Evolutionary conservation across 352 stramenopile species (phyloP), one percentile per base, ranked within the genome.

Genomic region (Globisporangium ultimum): DNA sequence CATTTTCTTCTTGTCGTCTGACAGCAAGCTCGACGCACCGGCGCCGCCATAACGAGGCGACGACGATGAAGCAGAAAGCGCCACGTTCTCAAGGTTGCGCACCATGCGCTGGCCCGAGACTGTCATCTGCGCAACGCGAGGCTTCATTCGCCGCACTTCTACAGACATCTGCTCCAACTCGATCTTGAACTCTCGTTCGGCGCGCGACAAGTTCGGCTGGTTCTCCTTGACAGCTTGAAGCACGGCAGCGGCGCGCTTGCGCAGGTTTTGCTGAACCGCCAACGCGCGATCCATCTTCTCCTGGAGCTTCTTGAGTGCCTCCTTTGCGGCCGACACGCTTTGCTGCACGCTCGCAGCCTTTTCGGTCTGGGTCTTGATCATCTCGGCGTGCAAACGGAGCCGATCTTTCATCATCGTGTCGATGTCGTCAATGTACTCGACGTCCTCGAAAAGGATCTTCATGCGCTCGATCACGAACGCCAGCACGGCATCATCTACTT

Each of bases 141-240:
- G 81, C 62, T 89, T 88, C 66, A 90, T 75, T 21, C 84, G 80
- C 2, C 84, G 78, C 38, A 89, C 66, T 51, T 86, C 69, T 14
- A 90, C 62, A 22, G 68, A 63, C 58, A 94, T 69, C 12, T 79
- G 63, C 42, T 88, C 74, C n/a, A 94, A 57, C 20, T 92, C 82
- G 60, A 72, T 62, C 67, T 87, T 84, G 58, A 82, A 88, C 53
- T 91, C 76, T 5, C 74, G 72, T 60, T 94, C 84, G 48, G 84
- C 80, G 18, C 78, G 80, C 43, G 84, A 90, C 54, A 94, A 60
- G 55, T 84, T 70, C 8, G 79, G 76, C 50, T 94, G 84, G 62
- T 92, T 94, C 59, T 94, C 84, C 67, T 89, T 90, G 28, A 91
- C 74, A 24, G 82, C 83, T 54, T 94, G 84, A 6, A 94, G 61